These are phyloP conservation scores for Saturnispora sekii DNA, from an alignment of 805 yeast genomes.

Conservation along the genomic window DNA sequence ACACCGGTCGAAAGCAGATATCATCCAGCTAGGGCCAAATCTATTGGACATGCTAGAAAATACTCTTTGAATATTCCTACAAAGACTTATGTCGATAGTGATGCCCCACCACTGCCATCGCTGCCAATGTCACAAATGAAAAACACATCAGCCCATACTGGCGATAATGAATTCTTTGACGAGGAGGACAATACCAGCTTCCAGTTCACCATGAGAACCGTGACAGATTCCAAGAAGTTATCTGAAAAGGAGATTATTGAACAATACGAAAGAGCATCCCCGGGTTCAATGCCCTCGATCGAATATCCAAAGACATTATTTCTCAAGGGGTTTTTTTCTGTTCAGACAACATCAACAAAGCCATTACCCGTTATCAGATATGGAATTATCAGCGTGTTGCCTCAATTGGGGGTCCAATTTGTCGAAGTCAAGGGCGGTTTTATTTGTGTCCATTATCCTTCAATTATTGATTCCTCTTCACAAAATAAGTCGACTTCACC, in stretches of 20 bases:
- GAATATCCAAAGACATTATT: conserved; percentile 87
- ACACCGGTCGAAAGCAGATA: conserved; percentile 15
- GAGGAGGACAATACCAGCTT: conserved; percentile 31
- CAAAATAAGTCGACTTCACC: conserved; percentile 9
- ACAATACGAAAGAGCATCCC: conserved; percentile 44
- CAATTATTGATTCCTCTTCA: conserved; percentile 23
- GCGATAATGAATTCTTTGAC: conserved; percentile 53
- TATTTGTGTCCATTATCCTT: conserved; percentile 63
- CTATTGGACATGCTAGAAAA: conserved; percentile 71
- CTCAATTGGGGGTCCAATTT: conserved; percentile 66
- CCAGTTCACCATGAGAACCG: conserved; percentile 20
- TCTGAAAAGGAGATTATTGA: conserved; percentile 39
- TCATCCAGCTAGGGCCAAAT: conserved; percentile 85
- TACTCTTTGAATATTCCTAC: conserved; percentile 37
- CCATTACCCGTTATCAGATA: conserved; percentile 82
- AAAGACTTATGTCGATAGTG: conserved; percentile 14
- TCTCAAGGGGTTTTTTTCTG: conserved; percentile 87
- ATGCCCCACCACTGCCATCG: conserved; percentile 38
- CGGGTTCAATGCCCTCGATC: conserved; percentile 85
- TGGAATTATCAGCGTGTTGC: conserved; percentile 69
- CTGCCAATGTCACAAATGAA: conserved; percentile 2
- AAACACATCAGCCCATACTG: conserved; percentile 26
- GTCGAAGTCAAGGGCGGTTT: conserved; percentile 93
- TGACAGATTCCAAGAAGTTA: conserved; percentile 20
- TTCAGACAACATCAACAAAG: conserved; percentile 89